Conservation (phyloP, 768 basidiomycete species). For the Hericium rajendrae region DNA sequence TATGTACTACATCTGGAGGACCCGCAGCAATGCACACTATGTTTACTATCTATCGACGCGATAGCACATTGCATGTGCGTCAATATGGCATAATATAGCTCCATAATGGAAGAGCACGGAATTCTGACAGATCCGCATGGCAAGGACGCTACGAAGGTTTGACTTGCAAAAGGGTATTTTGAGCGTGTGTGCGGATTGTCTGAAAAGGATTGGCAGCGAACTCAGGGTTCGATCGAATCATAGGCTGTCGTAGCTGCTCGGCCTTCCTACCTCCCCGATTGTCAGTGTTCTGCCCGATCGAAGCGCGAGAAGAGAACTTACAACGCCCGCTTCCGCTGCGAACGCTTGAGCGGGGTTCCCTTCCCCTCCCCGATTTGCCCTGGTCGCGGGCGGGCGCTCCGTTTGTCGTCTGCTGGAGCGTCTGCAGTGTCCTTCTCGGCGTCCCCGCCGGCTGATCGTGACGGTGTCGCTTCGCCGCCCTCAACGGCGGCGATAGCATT, state of each 20-base stretch:
- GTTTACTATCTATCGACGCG: background rate
- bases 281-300: background rate
- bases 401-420: background rate
- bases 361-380: conserved; percentile 65
- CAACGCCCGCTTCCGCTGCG: conserved; percentile 62
- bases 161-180: conserved; percentile 64
- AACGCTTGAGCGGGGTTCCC: conserved; percentile 42
- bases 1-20: background rate
- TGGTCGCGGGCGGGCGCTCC: conserved; percentile 21
- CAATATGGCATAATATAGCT: too few relatives aligned
- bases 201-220: conserved; percentile 65
- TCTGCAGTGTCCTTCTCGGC: background rate
- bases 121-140: too few relatives aligned
- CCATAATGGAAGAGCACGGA: too few relatives aligned
- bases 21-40: background rate
- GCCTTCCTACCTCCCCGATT: conserved; percentile 35
- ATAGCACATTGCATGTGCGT: background rate
- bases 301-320: conserved; percentile 27
- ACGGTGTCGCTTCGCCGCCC: conserved; percentile 5
- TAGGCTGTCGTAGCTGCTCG: conserved; percentile 61
- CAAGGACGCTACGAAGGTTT: background rate
- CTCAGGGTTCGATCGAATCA: conserved; percentile 55
- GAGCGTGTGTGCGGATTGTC: conserved; percentile 69
- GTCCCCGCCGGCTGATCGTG: conserved; percentile 6
- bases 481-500: conserved; percentile 43